Base-by-base conservation (phyloP, 768 basidiomycete species). In the Epithele typhae region DNA sequence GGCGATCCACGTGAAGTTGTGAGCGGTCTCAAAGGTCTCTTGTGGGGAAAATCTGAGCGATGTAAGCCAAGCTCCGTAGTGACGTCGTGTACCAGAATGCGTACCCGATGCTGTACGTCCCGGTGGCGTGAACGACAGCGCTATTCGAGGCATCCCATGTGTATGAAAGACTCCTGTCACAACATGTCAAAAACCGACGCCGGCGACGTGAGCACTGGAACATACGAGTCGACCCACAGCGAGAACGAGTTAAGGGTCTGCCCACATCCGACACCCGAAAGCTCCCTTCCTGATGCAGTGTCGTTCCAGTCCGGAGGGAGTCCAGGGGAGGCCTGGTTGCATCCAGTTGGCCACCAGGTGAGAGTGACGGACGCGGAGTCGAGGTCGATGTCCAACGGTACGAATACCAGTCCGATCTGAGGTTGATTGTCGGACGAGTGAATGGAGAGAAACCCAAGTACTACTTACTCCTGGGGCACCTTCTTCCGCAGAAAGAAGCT, bases 1-100 rank as follows among this genome's bases (percentile, higher is more conserved):
- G 12, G 40, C 27, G 3, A 41, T 41, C 40, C 40, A 41, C 3
- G 40, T 41, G 40, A 41, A 41, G 40, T 41, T 32, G 18, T 41
- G 40, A 10, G 27, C 17, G 12, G 40, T 41, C 14, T 30, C 40
- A 14, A 41, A 41, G 0, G 40, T 41, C 19, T 41, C 25, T 21
- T 27, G 5, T 2, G 40, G 27, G 8, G 25, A 19, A 17, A 41
- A 41, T 18, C 40, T 41, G n/a, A 14, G 14, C n/a, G n/a, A n/a
- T n/a, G n/a, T n/a, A n/a, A n/a, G n/a, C n/a, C n/a, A n/a, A n/a
- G n/a, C n/a, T n/a, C n/a, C n/a, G n/a, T n/a, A n/a, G n/a, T n/a
- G n/a, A n/a, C n/a, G n/a, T n/a, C n/a, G n/a, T n/a, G n/a, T n/a
- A n/a, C n/a, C n/a, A n/a, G n/a, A n/a, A n/a, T n/a, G n/a, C n/a